Base-by-base conservation (phyloP, 306 rosid species). In the Cicer pinnatifidum region DNA sequence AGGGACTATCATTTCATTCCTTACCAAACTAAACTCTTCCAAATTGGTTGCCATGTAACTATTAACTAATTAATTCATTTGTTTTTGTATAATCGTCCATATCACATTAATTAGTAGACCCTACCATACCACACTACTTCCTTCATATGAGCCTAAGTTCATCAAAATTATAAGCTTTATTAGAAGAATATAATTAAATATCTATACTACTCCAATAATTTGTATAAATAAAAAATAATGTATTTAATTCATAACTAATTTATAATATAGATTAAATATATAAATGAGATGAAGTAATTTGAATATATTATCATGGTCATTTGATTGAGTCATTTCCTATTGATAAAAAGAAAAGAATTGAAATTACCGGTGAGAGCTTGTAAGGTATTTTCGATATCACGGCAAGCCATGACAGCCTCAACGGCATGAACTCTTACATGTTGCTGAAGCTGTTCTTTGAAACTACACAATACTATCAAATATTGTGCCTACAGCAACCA, bases 381-480 rank as follows among this genome's bases (percentile, higher is more conserved):
- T 67, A 95, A 88, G 75, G 91, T 86, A 51, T 86, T 95, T 83
- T 95, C 99, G 20, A 95, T 95, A 71, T 95, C 99, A 72, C 99
- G 99, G 96, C 99, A 95, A 13, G 92, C 97, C 96, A 95, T 85
- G 81, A 95, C 99, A 45, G 99, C 99, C 81, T 95, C 99, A 15
- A 95, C 97, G 44, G 99, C 99, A 75, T 95, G 99, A 73, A 91
- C 94, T 81, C 94, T 85, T 53, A 95, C 97, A 88, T 95, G 99
- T 44, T 95, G 96, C 52, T 91, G 99, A 80, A 95, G 99, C 75
- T 95, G 99, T 38, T 95, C 99, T 82, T 95, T 95, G 84, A 91
- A 95, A 45, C 80, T 82, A 72, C 96, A 91, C 80, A 95, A 58
- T 17, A 95, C 89, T 68, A 90, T 76, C 90, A 91, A 82, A 68